Evolutionary conservation across 1,284 basidiomycete species (phyloP).

Genomic region (Mycena sp.): DNA sequence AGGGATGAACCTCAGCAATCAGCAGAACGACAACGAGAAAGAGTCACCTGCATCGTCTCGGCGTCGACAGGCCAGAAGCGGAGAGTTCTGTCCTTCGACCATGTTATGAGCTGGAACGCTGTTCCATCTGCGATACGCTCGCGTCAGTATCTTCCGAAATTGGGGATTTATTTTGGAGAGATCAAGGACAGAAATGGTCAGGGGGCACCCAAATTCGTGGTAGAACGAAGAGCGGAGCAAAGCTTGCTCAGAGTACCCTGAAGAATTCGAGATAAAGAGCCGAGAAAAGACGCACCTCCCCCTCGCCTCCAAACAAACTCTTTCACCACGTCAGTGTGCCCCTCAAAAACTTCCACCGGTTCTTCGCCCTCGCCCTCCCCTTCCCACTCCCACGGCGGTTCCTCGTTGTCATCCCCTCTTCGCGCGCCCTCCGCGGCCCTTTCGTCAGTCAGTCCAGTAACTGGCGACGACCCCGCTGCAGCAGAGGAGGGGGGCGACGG

Average conservation of each 20-base stretch:
- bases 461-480: not conserved
- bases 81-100: conserved; percentile 95
- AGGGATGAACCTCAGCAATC: too few species aligned
- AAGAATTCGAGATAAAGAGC: too few species aligned
- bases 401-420: not conserved
- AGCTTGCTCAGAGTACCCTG: too few species aligned
- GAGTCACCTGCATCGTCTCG: conserved; percentile 70
- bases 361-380: conserved; percentile 11
- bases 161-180: too few species aligned
- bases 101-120: conserved; percentile 94
- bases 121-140: conserved; percentile 60
- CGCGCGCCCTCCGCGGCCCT: not conserved
- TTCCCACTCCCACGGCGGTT: not conserved
- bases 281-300: conserved; percentile 51
- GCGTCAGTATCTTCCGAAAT: not conserved
- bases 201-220: too few species aligned
- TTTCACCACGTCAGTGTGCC: conserved; percentile 94
- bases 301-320: conserved; percentile 96
- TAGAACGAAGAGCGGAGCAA: not conserved
- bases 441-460: not conserved
- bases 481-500: not conserved
- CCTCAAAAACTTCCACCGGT: conserved; percentile 85
- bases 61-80: conserved; percentile 90
- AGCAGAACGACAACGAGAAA: not conserved
- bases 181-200: too few species aligned